phyloP scores from a whole-genome alignment of 2,329 filamentous ascomycete genomes.

The Penicillium corylophilum region DNA sequence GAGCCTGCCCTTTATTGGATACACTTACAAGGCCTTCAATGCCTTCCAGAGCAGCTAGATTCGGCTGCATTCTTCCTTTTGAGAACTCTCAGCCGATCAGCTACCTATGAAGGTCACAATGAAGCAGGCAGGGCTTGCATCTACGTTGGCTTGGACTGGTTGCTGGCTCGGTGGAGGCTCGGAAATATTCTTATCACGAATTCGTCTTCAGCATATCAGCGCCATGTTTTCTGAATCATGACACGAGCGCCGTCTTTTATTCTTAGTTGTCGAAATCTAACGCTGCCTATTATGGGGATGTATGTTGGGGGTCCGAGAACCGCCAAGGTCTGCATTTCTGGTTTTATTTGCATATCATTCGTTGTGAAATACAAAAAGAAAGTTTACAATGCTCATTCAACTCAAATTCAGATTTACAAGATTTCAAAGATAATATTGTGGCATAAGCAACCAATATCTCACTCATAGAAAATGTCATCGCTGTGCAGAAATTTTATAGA shows the following conservation, averaged over 20 bases:
- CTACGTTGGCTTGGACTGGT: slow-evolving; percentile 18
- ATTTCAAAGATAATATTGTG: not conserved
- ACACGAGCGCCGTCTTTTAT: slow-evolving; percentile 24
- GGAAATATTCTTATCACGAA: slow-evolving; percentile 23
- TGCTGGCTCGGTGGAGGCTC: slow-evolving; percentile 18
- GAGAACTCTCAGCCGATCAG: slow-evolving; percentile 13
- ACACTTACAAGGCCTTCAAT: slow-evolving; percentile 96
- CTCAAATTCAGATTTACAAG: not conserved
- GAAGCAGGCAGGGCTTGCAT: slow-evolving; percentile 38
- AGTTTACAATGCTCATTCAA: not conserved
- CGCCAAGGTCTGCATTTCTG: slow-evolving; percentile 15
- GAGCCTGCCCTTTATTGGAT: slow-evolving; percentile 92
- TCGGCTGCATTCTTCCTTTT: slow-evolving; percentile 18
- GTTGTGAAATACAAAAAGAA: slow-evolving; percentile 10
- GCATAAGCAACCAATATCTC: not conserved
- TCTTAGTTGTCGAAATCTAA: slow-evolving; percentile 28
- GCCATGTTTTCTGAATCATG: slow-evolving; percentile 27
- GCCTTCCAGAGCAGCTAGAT: slow-evolving; percentile 53
- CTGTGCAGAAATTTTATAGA: slow-evolving; percentile 13
- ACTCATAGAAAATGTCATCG: slow-evolving; percentile 7
- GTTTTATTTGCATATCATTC: slow-evolving; percentile 20
- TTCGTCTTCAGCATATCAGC: slow-evolving; percentile 38
- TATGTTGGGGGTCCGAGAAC: not conserved
- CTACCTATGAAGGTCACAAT: not conserved
- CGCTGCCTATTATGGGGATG: slow-evolving; percentile 1